These are phyloP conservation scores for Talaromyces proteolyticus DNA, from an alignment of 495 filamentous ascomycete species.

Conservation along the genomic window DNA sequence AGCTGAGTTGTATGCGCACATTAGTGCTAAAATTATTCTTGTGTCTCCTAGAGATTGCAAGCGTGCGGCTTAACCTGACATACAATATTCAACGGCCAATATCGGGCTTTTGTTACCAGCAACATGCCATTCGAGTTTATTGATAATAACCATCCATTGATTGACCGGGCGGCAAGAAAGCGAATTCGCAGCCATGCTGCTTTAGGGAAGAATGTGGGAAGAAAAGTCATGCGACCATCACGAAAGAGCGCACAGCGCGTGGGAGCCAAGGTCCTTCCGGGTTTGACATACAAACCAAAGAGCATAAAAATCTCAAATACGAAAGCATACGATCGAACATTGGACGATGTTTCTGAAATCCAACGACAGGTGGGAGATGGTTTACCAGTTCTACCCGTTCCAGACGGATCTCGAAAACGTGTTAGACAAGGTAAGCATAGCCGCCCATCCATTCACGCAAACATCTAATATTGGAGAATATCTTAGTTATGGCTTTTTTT, in stretches of 20 bases:
- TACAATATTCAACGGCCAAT: no score
- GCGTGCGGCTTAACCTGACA: no score
- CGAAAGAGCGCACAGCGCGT: not conserved
- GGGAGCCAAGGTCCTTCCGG: not conserved
- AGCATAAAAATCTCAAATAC: no score
- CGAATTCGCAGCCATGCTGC: constrained; percentile 6
- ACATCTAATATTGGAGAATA: no score
- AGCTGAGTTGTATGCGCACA: no score
- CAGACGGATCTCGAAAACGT: not conserved
- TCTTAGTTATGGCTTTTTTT: not conserved
- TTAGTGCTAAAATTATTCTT: no score
- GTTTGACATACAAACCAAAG: not conserved
- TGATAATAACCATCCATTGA: not conserved
- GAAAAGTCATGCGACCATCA: not conserved
- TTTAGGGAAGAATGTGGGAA: constrained; percentile 3
- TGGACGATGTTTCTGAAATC: not conserved
- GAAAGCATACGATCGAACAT: no score
- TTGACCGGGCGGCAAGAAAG: not conserved
- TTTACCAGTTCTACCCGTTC: not conserved
- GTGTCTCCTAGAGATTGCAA: no score
- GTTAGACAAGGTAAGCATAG: not conserved
- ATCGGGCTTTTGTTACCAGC: no score
- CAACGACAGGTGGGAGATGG: not conserved
- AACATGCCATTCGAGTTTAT: constrained; percentile 7
- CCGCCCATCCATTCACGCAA: no score